phyloP scores from a whole-genome alignment of 108 stramenopile genomes.

The Cyclotella kingstonii region DNA sequence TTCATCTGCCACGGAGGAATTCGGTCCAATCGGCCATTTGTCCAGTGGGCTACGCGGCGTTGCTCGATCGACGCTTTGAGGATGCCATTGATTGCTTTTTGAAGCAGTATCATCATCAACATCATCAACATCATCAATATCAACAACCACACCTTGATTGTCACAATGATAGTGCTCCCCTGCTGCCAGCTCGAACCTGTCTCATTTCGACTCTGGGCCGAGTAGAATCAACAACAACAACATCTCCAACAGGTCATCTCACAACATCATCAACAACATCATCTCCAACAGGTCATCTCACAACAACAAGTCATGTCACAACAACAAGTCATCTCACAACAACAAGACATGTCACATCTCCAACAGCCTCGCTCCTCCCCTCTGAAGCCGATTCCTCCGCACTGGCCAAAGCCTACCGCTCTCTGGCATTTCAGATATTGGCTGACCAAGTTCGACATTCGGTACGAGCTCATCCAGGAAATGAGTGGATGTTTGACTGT shows the following conservation, averaged over 20 bases:
- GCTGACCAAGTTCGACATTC: constrained; percentile 53
- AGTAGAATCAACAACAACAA: neutral
- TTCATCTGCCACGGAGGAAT: constrained; percentile 40
- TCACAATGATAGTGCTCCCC: neutral
- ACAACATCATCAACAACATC: neutral
- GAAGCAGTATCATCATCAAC: neutral
- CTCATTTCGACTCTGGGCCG: constrained; percentile 2
- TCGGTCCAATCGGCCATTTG: constrained; percentile 14
- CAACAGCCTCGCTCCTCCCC: constrained; percentile 10
- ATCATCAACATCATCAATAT: neutral
- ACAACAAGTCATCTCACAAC: neutral
- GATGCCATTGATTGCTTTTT: constrained; percentile 52
- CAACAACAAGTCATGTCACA: neutral
- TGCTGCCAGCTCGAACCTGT: constrained; percentile 2
- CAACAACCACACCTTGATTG: neutral
- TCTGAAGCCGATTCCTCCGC: constrained; percentile 56
- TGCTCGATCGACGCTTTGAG: constrained; percentile 44
- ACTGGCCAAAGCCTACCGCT: constrained; percentile 51
- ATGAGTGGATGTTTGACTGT: constrained; percentile 55
- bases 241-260: neutral
- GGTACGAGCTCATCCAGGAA: constrained; percentile 49
- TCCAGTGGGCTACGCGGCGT: constrained; percentile 43
- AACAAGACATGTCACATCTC: neutral
- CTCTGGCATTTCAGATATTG: constrained; percentile 56
- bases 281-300: neutral